Evolutionary conservation across 2,329 filamentous ascomycete genomes (phyloP), one percentile per base, ranked within the genome.

Genomic region (Aspergillus clavatus): DNA sequence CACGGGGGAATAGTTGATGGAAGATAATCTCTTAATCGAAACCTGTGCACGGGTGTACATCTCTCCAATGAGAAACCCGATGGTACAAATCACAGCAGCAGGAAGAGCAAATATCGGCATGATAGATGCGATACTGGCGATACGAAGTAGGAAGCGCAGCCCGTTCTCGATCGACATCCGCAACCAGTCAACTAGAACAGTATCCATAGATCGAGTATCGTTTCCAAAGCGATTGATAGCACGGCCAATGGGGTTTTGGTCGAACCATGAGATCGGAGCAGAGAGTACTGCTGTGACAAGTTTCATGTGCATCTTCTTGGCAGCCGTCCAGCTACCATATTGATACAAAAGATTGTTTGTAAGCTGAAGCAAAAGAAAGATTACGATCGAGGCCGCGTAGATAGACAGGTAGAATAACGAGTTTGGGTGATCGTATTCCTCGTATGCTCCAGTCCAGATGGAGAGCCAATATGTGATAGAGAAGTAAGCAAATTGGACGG

Each of bases 201-300:
- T 72, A 51, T 81, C 79, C 41, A 81, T 70, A 0, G 77, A 78
- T n/a, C 71, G 68, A 58, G 80, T 79, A 47, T 81, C 78, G 27
- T 77, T 75, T 1, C 76, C 75, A 51, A 81, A 78, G 10, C 79
- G 73, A 54, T 60, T 60, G 5, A 60, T 56, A 7, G 54, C 52
- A 5, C 77, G 72, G 10, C 77, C 74, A 12, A 77, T 70, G 0
- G 78, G 73, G 1, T 77, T 71, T 38, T 74, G 61, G 56, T 79
- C 78, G 53, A 77, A 81, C 78, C 78, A 82, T 3, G 74, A 72
- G 7, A 81, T 65, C 1, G 79, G 74, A 3, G 78, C 79, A 19
- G 68, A 66, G 64, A 82, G 68, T 14, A 81, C 66, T 14, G 76
- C 72, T 10, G 64, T 66, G 36, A 81, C 74, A 41, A 81, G 74